phyloP scores from a whole-genome alignment of 1,284 basidiomycete genomes.

The Trichosporon inkin region DNA sequence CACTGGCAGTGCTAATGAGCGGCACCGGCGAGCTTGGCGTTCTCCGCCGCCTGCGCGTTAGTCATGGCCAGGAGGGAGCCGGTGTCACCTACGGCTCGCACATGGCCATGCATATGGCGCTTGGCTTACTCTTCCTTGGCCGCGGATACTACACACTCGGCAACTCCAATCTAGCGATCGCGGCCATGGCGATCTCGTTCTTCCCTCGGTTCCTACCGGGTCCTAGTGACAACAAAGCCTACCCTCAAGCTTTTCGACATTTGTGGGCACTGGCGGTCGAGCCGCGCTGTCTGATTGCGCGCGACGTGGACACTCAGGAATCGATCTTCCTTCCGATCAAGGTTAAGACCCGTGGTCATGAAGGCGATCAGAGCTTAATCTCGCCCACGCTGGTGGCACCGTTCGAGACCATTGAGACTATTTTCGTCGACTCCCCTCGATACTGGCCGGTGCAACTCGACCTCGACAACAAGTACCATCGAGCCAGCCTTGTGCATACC shows the following conservation, averaged over 20 bases:
- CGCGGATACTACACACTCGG: conserved; percentile 89
- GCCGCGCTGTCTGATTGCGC: conserved; percentile 82
- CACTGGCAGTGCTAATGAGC: conserved; percentile 87
- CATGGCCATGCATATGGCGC: conserved; percentile 82
- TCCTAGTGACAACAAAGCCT: conserved; percentile 82
- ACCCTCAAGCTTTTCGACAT: conserved; percentile 88
- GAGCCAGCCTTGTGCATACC: conserved; percentile 63
- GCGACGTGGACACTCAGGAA: conserved; percentile 84
- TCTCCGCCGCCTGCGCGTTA: conserved; percentile 78
- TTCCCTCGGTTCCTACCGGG: conserved; percentile 78
- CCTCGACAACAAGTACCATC: conserved; percentile 59
- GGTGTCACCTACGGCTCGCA: conserved; percentile 83
- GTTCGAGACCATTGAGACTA: conserved; percentile 68
- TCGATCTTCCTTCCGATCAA: conserved; percentile 88
- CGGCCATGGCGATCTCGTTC: conserved; percentile 81
- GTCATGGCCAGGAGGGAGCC: conserved; percentile 80
- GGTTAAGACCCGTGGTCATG: conserved; percentile 56
- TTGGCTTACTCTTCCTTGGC: conserved; percentile 91
- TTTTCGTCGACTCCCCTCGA: conserved; percentile 82
- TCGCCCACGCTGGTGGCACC: conserved; percentile 89
- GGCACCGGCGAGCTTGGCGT: conserved; percentile 92
- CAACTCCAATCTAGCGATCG: conserved; percentile 84
- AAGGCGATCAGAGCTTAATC: conserved; percentile 60
- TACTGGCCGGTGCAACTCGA: conserved; percentile 73
- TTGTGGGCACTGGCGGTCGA: conserved; percentile 94